phyloP scores from a whole-genome alignment of 2,329 filamentous ascomycete genomes.

The Phialophora chinensis region DNA sequence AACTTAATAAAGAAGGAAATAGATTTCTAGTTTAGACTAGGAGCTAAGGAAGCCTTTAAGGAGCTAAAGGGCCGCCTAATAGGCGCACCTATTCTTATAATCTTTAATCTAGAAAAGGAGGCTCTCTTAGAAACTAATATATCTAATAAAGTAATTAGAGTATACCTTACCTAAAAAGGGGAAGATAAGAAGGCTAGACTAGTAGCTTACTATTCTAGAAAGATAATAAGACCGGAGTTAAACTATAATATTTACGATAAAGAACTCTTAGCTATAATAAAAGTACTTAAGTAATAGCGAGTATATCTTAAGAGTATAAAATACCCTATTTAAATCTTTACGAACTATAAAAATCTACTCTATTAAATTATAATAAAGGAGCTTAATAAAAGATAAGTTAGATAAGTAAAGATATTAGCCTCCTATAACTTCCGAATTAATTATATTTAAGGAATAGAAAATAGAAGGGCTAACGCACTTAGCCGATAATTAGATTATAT shows the following conservation, averaged over 20 bases:
- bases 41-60: slow-evolving; percentile 26
- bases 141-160: slow-evolving; percentile 26
- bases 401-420: slow-evolving; percentile 1
- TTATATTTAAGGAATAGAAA: not conserved
- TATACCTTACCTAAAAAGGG: slow-evolving; percentile 20
- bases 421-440: not conserved
- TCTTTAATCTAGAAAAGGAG: slow-evolving; percentile 28
- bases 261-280: slow-evolving; percentile 35
- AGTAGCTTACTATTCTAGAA: slow-evolving; percentile 20
- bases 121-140: slow-evolving; percentile 29
- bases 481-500: slow-evolving; percentile 28
- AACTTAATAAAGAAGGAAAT: slow-evolving; percentile 8
- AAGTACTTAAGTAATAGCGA: slow-evolving; percentile 28
- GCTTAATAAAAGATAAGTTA: slow-evolving; percentile 23
- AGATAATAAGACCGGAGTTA: not conserved
- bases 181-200: slow-evolving; percentile 17
- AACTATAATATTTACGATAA: slow-evolving; percentile 30
- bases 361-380: slow-evolving; percentile 25
- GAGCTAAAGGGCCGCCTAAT: not conserved
- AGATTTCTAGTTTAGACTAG: not conserved
- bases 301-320: slow-evolving; percentile 31
- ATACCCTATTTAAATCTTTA: slow-evolving; percentile 27
- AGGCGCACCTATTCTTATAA: slow-evolving; percentile 20
- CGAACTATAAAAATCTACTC: slow-evolving; percentile 32
- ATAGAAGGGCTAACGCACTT: not conserved